Conservation (phyloP, 2,329 filamentous ascomycete species). For the Elsinoe perseae region DNA sequence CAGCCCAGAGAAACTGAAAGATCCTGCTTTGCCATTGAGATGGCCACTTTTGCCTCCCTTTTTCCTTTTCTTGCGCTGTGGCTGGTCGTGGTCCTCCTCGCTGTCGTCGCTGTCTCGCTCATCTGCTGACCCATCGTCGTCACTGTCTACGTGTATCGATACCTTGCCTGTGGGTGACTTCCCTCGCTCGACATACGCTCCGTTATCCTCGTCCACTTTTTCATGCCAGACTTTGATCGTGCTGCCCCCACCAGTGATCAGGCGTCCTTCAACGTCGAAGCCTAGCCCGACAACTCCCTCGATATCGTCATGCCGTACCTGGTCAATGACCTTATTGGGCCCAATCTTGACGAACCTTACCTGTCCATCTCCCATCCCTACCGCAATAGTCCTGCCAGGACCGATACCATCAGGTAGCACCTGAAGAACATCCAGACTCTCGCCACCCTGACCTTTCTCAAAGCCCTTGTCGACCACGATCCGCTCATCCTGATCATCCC, state of each 20-base stretch:
- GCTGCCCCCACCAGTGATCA: slow-evolving; percentile 83
- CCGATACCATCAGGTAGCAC: slow-evolving; percentile 63
- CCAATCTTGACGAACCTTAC: slow-evolving; percentile 71
- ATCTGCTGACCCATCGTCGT: slow-evolving; percentile 30
- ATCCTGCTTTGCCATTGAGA: slow-evolving; percentile 20
- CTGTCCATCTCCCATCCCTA: slow-evolving; percentile 73
- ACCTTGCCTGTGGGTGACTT: slow-evolving; percentile 41
- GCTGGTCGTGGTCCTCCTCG: slow-evolving; percentile 33
- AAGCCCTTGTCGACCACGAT: slow-evolving; percentile 59
- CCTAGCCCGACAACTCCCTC: slow-evolving; percentile 75
- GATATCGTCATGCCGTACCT: slow-evolving; percentile 71
- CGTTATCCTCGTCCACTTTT: slow-evolving; percentile 42
- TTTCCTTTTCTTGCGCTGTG: slow-evolving; percentile 37
- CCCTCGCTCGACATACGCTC: slow-evolving; percentile 34
- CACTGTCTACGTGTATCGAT: slow-evolving; percentile 32
- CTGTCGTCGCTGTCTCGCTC: slow-evolving; percentile 32
- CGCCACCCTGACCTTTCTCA: slow-evolving; percentile 52
- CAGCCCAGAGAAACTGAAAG: slow-evolving; percentile 27
- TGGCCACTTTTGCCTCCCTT: slow-evolving; percentile 29
- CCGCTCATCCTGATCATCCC: slow-evolving; percentile 91
- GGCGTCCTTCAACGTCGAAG: slow-evolving; percentile 75
- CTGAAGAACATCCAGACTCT: slow-evolving; percentile 72
- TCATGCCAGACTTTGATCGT: slow-evolving; percentile 87
- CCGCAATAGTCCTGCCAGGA: slow-evolving; percentile 64
- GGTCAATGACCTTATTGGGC: slow-evolving; percentile 60